Evolutionary conservation across 176 grass and related monocot species (phyloP).

Genomic region (Rhynchospora tenuis): DNA sequence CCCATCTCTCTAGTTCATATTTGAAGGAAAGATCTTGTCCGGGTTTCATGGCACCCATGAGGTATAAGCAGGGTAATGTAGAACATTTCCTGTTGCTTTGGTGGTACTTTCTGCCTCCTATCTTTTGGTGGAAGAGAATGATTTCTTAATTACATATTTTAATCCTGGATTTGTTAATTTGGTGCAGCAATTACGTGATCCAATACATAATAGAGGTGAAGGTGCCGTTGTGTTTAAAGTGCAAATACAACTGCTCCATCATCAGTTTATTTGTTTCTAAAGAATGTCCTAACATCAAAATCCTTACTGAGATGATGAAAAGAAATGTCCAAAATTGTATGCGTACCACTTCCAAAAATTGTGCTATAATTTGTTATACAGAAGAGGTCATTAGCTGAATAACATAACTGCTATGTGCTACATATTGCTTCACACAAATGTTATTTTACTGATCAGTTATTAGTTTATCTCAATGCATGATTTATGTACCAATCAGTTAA

Average conservation of each 20-base stretch:
- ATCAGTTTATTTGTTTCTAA: no score
- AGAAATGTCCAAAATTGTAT: no score
- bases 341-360: no score
- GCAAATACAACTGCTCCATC: no score
- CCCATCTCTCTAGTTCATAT: background rate
- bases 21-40: background rate
- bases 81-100: background rate
- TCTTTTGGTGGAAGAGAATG: background rate
- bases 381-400: no score
- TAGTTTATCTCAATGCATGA: background rate
- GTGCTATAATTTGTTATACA: no score
- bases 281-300: no score
- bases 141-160: background rate
- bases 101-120: background rate
- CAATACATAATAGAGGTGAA: conserved; percentile 58
- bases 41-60: background rate
- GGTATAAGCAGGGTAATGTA: background rate
- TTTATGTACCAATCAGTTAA: background rate
- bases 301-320: no score
- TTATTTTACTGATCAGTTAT: background rate
- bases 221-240: no score
- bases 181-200: conserved; percentile 81
- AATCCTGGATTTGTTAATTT: conserved; percentile 17
- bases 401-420: background rate
- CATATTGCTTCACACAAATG: background rate